Base-by-base conservation (phyloP, 768 basidiomycete species). In the Tephrocybe sp. region DNA sequence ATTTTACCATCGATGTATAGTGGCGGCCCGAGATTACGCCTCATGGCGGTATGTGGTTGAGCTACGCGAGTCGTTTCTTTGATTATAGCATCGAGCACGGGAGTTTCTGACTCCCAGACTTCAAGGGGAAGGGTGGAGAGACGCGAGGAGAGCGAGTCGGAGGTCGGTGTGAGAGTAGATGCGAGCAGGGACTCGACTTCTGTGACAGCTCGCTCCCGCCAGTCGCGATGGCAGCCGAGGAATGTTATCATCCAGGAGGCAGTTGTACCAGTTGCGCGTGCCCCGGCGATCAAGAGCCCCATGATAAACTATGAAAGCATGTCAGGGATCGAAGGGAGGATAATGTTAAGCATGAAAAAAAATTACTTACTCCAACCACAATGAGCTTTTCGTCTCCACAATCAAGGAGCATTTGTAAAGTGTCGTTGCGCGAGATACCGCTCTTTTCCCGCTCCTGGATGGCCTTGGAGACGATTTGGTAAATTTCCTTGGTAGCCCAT, bases 1-100 rank as follows among this genome's bases (percentile, higher is more conserved):
- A 76, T 68, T 67, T 84, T 86, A 54, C 80, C 80, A 68, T 84
- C 79, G 58, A 91, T 84, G 59, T 83, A 75, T 30, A 83, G 68
- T 51, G 86, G 84, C 58, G 85, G 85, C 15, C 88, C 88, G 51
- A 88, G 69, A 65, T 90, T 90, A 53, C 85, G 80, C 63, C 89
- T 80, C 86, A 90, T 88, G 51, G 88, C 88, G 1, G 81, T 80
- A 67, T 90, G 87, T 37, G 88, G 86, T 72, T 90, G 86, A 9
- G 88, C 87, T 41, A 90, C 70, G 33, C 88, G 84, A 20, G 88
- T 80, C 30, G 88, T 89, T 69, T 91, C 88, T 57, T 80, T 79
- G 61, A 90, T 84, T 60, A 90, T 73, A 41, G 82, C 75, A 64
- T 90, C 89, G 28, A 90, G 74, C 50, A 86, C 73, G 15, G 88